These are phyloP conservation scores for Orychophragmus violaceus DNA, from an alignment of 345 rosid genomes.

Conservation along the genomic window DNA sequence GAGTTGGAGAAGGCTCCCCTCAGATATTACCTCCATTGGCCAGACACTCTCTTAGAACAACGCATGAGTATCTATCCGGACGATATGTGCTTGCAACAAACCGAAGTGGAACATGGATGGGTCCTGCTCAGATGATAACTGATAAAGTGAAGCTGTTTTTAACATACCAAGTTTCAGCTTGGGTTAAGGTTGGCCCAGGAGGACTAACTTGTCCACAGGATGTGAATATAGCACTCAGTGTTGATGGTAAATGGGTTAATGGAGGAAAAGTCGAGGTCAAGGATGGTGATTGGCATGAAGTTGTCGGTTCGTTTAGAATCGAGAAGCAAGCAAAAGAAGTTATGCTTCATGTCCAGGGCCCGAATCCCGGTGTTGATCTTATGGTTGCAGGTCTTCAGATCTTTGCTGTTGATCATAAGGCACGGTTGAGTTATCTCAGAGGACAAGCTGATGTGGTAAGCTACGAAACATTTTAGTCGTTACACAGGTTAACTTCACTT, in stretches of 20 bases:
- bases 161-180: conserved; percentile 91
- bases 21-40: conserved; percentile 77
- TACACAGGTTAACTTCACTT: background rate
- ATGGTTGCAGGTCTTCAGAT: conserved; percentile 86
- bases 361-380: conserved; percentile 64
- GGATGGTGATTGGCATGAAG: conserved; percentile 81
- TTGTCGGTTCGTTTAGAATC: conserved; percentile 84
- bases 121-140: conserved; percentile 90
- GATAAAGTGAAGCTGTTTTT: conserved; percentile 64
- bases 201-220: conserved; percentile 54
- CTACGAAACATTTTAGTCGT: background rate
- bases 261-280: conserved; percentile 80
- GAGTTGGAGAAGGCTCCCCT: conserved; percentile 70
- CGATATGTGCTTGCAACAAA: conserved; percentile 61
- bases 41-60: conserved; percentile 61
- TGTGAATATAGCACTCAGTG: conserved; percentile 79
- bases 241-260: conserved; percentile 86
- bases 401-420: conserved; percentile 59
- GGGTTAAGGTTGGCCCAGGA: conserved; percentile 69
- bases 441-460: conserved; percentile 63
- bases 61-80: conserved; percentile 64
- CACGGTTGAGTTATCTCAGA: conserved; percentile 57
- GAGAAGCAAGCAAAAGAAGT: conserved; percentile 77
- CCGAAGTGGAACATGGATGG: conserved; percentile 91
- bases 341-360: conserved; percentile 84